These are phyloP conservation scores for Sugiyamaella chiloensis DNA, from an alignment of 805 yeast genomes.

Conservation along the genomic window DNA sequence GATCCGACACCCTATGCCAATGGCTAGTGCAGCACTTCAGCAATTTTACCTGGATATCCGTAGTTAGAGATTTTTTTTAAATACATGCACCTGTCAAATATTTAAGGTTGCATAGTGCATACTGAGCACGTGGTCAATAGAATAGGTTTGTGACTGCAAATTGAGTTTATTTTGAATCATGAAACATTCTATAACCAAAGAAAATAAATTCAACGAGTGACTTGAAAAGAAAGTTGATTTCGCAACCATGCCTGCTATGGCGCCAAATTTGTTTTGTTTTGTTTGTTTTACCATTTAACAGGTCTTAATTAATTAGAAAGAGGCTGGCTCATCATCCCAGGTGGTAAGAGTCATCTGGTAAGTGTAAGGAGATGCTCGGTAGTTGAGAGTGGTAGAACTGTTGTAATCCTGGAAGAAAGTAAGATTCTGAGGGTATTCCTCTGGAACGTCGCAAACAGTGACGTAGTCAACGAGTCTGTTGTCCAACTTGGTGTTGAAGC, in stretches of 20 bases:
- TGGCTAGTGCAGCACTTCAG: slow-evolving; percentile 12
- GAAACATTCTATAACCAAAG: no score
- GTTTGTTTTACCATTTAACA: no score
- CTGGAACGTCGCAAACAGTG: slow-evolving; percentile 19
- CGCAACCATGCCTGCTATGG: no score
- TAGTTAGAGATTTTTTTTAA: neutral
- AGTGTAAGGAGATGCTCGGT: slow-evolving; percentile 10
- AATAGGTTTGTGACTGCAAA: no score
- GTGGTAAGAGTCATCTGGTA: slow-evolving; percentile 12
- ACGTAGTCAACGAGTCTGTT: slow-evolving; percentile 13
- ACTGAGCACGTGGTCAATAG: no score
- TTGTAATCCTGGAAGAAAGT: slow-evolving; percentile 34
- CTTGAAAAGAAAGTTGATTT: no score
- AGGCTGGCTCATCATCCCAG: slow-evolving; percentile 17
- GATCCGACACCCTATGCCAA: slow-evolving; percentile 12
- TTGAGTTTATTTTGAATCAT: no score
- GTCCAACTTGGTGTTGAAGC: slow-evolving; percentile 25
- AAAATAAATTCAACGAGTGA: no score
- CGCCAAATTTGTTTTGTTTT: no score
- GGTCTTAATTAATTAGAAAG: neutral
- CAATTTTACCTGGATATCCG: slow-evolving; percentile 8
- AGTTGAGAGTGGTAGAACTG: slow-evolving; percentile 13
- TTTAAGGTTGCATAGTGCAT: no score
- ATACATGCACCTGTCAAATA: no score
- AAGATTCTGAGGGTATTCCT: slow-evolving; percentile 23